Evolutionary conservation across 2,329 filamentous ascomycete species (phyloP).

Genomic region (Fusarium penzigii): DNA sequence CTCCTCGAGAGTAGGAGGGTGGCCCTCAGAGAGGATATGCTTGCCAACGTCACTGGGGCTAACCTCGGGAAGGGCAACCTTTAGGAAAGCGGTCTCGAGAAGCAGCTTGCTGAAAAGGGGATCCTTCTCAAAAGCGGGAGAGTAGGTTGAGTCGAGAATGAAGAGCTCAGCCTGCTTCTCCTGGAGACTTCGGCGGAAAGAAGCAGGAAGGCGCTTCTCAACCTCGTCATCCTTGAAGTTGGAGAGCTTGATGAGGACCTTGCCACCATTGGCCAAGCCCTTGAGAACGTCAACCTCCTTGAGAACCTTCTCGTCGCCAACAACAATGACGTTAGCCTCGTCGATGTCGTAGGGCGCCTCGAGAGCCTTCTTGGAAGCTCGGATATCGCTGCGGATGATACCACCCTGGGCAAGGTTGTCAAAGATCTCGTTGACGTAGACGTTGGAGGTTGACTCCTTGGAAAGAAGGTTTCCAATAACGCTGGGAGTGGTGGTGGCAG

Average conservation of each 20-base stretch:
- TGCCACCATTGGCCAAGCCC: conserved; percentile 69
- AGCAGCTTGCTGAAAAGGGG: conserved; percentile 66
- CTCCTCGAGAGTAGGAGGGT: conserved; percentile 52
- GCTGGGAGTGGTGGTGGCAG: conserved; percentile 63
- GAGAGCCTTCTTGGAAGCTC: conserved; percentile 78
- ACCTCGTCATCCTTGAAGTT: conserved; percentile 84
- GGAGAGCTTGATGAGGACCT: conserved; percentile 73
- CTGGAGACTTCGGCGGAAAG: conserved; percentile 70
- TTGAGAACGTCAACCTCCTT: conserved; percentile 74
- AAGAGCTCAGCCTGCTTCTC: conserved; percentile 72
- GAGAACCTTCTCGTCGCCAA: conserved; percentile 79
- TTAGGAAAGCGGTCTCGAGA: conserved; percentile 80
- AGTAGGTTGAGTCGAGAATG: conserved; percentile 71
- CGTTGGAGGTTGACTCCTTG: conserved; percentile 68
- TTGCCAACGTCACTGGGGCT: conserved; percentile 65
- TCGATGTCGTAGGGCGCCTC: conserved; percentile 82
- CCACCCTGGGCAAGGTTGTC: conserved; percentile 74
- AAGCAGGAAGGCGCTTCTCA: conserved; percentile 78
- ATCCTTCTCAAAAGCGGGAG: conserved; percentile 68
- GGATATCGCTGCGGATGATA: conserved; percentile 79
- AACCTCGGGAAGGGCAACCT: conserved; percentile 68
- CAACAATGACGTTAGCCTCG: conserved; percentile 74
- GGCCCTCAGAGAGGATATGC: conserved; percentile 60
- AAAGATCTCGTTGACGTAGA: conserved; percentile 62
- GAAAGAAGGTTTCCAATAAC: conserved; percentile 62